Conservation (phyloP, 352 stramenopile genomes). For the Phytophthora uliginosa region DNA sequence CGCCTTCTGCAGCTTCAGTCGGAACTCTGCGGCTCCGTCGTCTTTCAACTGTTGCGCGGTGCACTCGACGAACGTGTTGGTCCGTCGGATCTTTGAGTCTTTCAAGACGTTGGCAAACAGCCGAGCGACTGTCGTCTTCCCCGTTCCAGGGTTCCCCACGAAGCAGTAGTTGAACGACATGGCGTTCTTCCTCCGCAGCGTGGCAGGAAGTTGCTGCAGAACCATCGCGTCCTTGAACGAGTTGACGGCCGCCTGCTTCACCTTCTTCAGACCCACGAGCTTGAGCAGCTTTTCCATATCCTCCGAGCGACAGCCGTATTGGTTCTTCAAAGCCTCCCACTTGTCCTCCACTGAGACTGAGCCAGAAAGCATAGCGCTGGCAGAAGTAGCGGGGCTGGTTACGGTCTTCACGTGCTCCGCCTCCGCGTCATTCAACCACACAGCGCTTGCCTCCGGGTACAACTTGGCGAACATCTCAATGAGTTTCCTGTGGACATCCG, state of each 20-base stretch:
- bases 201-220: conserved; percentile 58
- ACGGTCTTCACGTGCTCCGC: conserved; percentile 13
- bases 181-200: conserved; percentile 78
- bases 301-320: conserved; percentile 56
- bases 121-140: conserved; percentile 86
- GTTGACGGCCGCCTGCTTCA: conserved; percentile 81
- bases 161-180: conserved; percentile 84
- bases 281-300: conserved; percentile 89
- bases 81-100: conserved; percentile 74
- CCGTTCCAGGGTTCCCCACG: conserved; percentile 75
- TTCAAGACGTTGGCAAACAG: conserved; percentile 87
- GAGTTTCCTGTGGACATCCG: conserved; percentile 44
- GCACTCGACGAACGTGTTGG: conserved; percentile 49
- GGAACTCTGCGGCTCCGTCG: conserved; percentile 71
- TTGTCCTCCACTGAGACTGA: conserved; percentile 43
- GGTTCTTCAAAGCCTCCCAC: conserved; percentile 73
- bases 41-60: conserved; percentile 84
- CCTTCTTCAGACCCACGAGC: conserved; percentile 83
- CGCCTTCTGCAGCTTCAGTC: conserved; percentile 74
- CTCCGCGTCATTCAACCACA: conserved; percentile 58
- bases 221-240: conserved; percentile 83
- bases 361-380: background rate
- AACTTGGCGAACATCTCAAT: conserved; percentile 58
- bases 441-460: conserved; percentile 57
- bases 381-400: background rate